Evolutionary conservation across 1,139 yeast genomes (phyloP), one percentile per base, ranked within the genome.

Genomic region (Pichia inconspicua): DNA sequence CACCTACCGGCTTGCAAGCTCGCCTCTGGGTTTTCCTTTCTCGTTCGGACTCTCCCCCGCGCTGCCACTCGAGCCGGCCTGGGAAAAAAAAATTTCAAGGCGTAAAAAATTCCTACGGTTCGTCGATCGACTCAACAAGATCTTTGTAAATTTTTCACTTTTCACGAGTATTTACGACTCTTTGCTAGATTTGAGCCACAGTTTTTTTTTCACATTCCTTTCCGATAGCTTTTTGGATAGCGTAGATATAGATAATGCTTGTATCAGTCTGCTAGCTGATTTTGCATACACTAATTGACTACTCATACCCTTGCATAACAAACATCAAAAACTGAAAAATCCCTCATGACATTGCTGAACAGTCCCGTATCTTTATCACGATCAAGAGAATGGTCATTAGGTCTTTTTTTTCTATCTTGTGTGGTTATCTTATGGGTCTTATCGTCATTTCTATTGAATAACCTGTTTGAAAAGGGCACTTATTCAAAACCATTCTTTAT

Each of bases 401-500:
- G 97, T 2, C 73, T 90, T 32, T 58, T 83, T 30, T 77, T 86
- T 66, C 72, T 90, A 27, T 72, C 79, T 1, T 71, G 84, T 37
- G 97, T 90, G 48, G 86, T 90, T 22, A 63, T 85, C 1, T 75
- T 88, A 37, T 90, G 97, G 97, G 96, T 89, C 30, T 70, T 83
- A 45, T 86, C 95, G 3, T 85, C 95, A 14, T 89, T 88, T 58
- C 63, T 89, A 41, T 82, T 89, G 30, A 86, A 83, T 63, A 81
- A 80, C 47, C 69, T 84, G 46, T 84, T 85, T 53, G 90, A 82
- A 56, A 74, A 78, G 45, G 78, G 76, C 52, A 70, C 74, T 31
- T 92, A 89, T 64, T 69, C 89, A 45, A 92, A 92, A 66, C 98
- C 98, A n/a, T 90, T 88, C 62, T 78, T 90, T 55, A 85, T 92